Evolutionary conservation across 371 early-diverging fungal genomes (phyloP).

Genomic region (Mycotypha africana): DNA sequence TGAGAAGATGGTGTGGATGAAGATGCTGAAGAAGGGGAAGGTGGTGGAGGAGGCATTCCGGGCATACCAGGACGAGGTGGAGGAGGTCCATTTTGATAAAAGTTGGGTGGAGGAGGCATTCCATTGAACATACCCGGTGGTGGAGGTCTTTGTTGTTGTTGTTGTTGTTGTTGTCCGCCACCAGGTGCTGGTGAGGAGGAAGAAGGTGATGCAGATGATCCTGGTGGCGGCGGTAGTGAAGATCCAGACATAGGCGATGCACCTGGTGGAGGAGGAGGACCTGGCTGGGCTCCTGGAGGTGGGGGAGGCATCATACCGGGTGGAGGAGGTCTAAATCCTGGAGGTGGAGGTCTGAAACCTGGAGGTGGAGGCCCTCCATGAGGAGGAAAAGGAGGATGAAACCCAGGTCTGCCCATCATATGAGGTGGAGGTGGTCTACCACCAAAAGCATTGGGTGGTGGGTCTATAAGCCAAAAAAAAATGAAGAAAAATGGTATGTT

Average conservation of each 20-base stretch:
- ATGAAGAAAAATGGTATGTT: neutral
- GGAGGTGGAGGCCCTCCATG: conserved; percentile 40
- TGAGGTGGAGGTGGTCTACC: conserved; percentile 34
- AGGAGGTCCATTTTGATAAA: neutral
- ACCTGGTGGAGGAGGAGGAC: conserved; percentile 19
- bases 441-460: conserved; percentile 19
- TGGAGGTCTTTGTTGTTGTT: conserved; percentile 2
- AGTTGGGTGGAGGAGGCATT: neutral
- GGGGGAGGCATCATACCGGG: conserved; percentile 6
- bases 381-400: conserved; percentile 47
- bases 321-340: conserved; percentile 19
- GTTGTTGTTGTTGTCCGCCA: conserved; percentile 1
- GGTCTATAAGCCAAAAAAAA: conserved; percentile 8
- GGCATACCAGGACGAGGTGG: too few relatives aligned
- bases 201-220: too few relatives aligned
- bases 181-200: too few relatives aligned
- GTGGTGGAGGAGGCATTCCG: conserved; percentile 5
- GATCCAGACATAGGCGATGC: too few relatives aligned
- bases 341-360: conserved; percentile 22
- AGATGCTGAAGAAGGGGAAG: too few relatives aligned
- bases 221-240: too few relatives aligned
- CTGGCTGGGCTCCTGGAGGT: conserved; percentile 17
- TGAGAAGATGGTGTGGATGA: too few relatives aligned
- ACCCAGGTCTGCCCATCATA: conserved; percentile 49
- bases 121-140: conserved; percentile 2